A percentile compares a stretch with the other conserved stretches of the same genome.
Conservation (phyloP, 108 stramenopile species). For the Asterionellopsis glacialis region DNA sequence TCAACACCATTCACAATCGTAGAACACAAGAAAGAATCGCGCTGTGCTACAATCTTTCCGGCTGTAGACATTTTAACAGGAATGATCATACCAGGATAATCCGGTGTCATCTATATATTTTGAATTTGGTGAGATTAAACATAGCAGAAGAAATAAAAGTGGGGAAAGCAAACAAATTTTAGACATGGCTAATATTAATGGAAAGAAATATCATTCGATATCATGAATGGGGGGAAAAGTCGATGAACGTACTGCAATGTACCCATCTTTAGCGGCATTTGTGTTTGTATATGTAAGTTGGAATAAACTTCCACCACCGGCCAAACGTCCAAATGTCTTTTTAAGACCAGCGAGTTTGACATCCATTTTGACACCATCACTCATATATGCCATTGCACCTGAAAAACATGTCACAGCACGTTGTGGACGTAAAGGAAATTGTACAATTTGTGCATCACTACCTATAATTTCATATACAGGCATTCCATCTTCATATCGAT, state of each 20-base stretch:
- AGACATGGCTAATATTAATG: too few species aligned
- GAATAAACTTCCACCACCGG: constrained; percentile 47
- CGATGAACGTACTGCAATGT: constrained; percentile 9
- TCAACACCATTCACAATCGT: constrained; percentile 24
- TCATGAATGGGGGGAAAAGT: too few species aligned
- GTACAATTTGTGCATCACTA: constrained; percentile 46
- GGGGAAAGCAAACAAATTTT: too few species aligned
- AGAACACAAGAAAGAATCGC: constrained; percentile 51
- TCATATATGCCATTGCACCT: constrained; percentile 65
- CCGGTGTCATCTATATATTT: constrained; percentile 37
- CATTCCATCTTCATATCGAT: constrained; percentile 33
- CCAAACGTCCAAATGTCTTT: constrained; percentile 40
- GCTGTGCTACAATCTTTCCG: constrained; percentile 29
- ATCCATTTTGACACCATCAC: constrained; percentile 33
- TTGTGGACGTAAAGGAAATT: constrained; percentile 41
- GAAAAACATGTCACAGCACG: constrained; percentile 41
- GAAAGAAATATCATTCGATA: too few species aligned
- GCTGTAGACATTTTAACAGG: constrained; percentile 37
- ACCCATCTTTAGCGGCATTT: constrained; percentile 25
- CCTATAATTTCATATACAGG: constrained; percentile 45
- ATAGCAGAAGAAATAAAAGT: too few species aligned
- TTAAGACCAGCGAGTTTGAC: constrained; percentile 29
- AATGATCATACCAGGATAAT: constrained; percentile 50
- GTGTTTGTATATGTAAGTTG: constrained; percentile 44
- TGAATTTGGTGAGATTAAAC: constrained; percentile 1